Evolutionary conservation across 1,284 basidiomycete genomes (phyloP).

Genomic region (Pseudozyma pruni): DNA sequence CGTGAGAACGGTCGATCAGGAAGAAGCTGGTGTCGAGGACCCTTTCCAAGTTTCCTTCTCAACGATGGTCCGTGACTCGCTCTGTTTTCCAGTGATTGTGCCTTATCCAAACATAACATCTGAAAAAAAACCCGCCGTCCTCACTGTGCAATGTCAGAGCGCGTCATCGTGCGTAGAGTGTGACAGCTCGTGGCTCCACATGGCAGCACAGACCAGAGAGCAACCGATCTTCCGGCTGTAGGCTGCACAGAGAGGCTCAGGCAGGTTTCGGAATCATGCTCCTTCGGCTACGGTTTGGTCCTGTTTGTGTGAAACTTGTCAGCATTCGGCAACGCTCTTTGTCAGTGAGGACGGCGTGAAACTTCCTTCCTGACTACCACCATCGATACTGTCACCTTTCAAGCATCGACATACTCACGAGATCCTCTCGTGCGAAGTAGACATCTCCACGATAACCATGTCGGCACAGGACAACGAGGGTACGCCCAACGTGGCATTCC

Average conservation of each 20-base stretch:
- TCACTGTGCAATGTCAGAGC: not conserved
- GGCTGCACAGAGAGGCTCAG: no score
- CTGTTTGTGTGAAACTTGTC: not conserved
- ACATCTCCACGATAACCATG: constrained; percentile 10
- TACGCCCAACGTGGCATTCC: constrained; percentile 49
- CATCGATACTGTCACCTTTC: constrained; percentile 3
- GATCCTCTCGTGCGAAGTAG: no score
- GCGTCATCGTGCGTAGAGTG: constrained; percentile 37
- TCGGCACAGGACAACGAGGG: constrained; percentile 28
- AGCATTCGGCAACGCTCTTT: not conserved
- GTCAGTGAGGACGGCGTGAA: no score
- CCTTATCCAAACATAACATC: no score
- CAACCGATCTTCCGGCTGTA: no score
- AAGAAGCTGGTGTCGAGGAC: not conserved
- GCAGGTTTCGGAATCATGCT: no score
- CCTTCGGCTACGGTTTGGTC: no score
- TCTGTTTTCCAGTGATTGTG: not conserved
- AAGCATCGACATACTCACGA: not conserved
- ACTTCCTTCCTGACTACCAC: not conserved
- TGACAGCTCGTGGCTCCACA: constrained; percentile 31
- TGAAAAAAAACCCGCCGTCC: not conserved
- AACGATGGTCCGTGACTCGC: not conserved
- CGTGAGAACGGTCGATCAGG: not conserved
- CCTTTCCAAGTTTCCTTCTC: no score
- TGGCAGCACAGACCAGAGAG: constrained; percentile 1